phyloP scores from a whole-genome alignment of 2,329 filamentous ascomycete species.

The Emericellopsis cladophorae region DNA sequence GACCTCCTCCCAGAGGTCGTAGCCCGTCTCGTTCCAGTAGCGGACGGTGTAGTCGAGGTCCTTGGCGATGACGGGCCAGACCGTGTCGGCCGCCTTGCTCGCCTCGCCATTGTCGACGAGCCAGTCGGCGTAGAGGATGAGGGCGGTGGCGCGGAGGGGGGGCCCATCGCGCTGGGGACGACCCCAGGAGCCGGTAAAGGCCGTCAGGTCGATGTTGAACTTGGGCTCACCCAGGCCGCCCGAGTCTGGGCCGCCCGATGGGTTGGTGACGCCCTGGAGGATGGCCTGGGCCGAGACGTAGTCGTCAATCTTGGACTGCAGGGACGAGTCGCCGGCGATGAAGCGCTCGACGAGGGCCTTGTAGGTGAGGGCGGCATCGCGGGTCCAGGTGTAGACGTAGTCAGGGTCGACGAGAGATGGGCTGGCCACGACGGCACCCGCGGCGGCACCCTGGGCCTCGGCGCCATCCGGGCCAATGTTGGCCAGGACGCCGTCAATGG shows the following conservation, averaged over 20 bases:
- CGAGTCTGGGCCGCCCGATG: constrained; percentile 45
- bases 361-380: constrained; percentile 60
- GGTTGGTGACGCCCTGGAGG: constrained; percentile 56
- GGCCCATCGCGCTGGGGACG: constrained; percentile 51
- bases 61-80: constrained; percentile 66
- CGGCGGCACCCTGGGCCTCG: constrained; percentile 28
- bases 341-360: constrained; percentile 59
- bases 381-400: constrained; percentile 69
- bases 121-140: constrained; percentile 64
- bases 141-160: constrained; percentile 59
- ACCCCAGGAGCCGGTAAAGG: constrained; percentile 58
- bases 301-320: constrained; percentile 51
- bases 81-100: constrained; percentile 35
- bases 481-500: constrained; percentile 3
- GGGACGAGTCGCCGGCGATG: constrained; percentile 37
- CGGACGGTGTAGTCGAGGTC: constrained; percentile 65
- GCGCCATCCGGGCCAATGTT: constrained; percentile 47
- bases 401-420: constrained; percentile 40
- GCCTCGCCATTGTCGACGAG: constrained; percentile 54
- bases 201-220: constrained; percentile 50
- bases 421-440: constrained; percentile 43
- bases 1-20: constrained; percentile 78
- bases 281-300: constrained; percentile 56
- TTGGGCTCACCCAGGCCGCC: constrained; percentile 59
- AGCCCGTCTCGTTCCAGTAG: constrained; percentile 56